Evolutionary conservation across 2,329 filamentous ascomycete genomes (phyloP).

Genomic region (Xylariaceae sp.): DNA sequence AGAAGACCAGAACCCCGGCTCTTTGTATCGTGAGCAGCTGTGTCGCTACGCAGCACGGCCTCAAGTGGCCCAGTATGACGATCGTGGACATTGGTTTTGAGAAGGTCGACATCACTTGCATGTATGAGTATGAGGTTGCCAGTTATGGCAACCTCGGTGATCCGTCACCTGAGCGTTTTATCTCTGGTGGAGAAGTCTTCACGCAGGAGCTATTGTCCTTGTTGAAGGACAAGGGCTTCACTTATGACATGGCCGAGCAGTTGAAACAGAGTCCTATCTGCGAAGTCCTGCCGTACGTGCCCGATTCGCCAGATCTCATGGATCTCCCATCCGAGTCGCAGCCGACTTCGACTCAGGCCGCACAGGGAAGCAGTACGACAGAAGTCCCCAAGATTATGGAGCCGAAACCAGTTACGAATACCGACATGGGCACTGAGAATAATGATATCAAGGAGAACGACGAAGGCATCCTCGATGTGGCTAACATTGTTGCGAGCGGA

Average conservation of each 20-base stretch:
- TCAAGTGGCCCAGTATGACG: conserved; percentile 70
- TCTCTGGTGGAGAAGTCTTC: conserved; percentile 84
- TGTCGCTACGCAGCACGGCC: conserved; percentile 79
- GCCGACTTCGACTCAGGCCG: conserved; percentile 31
- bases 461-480: conserved; percentile 77
- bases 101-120: conserved; percentile 89
- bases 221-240: conserved; percentile 57
- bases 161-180: conserved; percentile 39
- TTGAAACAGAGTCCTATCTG: conserved; percentile 63
- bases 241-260: conserved; percentile 65
- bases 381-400: conserved; percentile 37
- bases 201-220: conserved; percentile 68
- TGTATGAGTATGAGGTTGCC: conserved; percentile 74
- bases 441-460: conserved; percentile 39
- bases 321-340: conserved; percentile 44
- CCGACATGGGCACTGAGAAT: conserved; percentile 35
- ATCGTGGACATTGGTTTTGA: conserved; percentile 87
- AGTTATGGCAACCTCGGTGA: conserved; percentile 61
- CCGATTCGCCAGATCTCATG: conserved; percentile 43
- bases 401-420: conserved; percentile 32
- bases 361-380: conserved; percentile 27
- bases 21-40: conserved; percentile 88
- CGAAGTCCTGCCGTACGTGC: conserved; percentile 59
- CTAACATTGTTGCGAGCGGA: conserved; percentile 76
- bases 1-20: conserved; percentile 92